Evolutionary conservation across 2,329 filamentous ascomycete genomes (phyloP).

Genomic region (Cytospora chrysosperma): DNA sequence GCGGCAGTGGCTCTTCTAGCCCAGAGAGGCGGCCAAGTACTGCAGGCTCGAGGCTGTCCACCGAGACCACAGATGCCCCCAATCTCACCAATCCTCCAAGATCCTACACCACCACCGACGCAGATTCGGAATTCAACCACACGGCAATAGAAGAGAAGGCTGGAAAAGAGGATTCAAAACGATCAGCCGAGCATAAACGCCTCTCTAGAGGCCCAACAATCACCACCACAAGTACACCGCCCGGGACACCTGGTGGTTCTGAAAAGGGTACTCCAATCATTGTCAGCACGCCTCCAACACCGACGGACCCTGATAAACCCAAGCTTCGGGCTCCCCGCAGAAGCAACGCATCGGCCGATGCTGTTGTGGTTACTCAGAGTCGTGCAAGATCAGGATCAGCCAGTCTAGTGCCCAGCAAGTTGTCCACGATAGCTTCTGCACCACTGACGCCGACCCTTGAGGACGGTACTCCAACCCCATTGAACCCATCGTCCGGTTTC

Average conservation of each 20-base stretch:
- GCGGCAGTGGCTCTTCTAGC: slow-evolving; percentile 45
- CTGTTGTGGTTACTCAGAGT: slow-evolving; percentile 67
- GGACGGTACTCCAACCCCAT: slow-evolving; percentile 48
- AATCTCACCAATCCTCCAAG: slow-evolving; percentile 16
- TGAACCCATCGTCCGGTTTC: slow-evolving; percentile 67
- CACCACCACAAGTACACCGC: slow-evolving; percentile 35
- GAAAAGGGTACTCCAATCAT: slow-evolving; percentile 53
- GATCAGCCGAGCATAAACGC: slow-evolving; percentile 28
- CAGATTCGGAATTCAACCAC: slow-evolving; percentile 15
- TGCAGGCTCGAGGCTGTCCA: slow-evolving; percentile 17
- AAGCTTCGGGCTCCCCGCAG: slow-evolving; percentile 28
- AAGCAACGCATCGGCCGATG: slow-evolving; percentile 30
- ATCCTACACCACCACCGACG: slow-evolving; percentile 1
- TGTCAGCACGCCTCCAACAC: slow-evolving; percentile 66
- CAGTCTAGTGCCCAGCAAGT: slow-evolving; percentile 73
- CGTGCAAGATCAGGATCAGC: slow-evolving; percentile 53
- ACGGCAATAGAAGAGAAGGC: slow-evolving; percentile 23
- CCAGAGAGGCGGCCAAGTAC: slow-evolving; percentile 32
- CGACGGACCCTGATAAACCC: slow-evolving; percentile 44
- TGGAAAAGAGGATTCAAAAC: slow-evolving; percentile 18
- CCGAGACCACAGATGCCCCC: slow-evolving; percentile 11
- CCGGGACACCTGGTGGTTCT: slow-evolving; percentile 48
- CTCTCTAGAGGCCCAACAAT: slow-evolving; percentile 33
- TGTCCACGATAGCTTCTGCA: slow-evolving; percentile 71
- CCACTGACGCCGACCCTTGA: slow-evolving; percentile 78